These are phyloP conservation scores for Cladosporium sp. DNA, from an alignment of 2,329 filamentous ascomycete species.

Conservation along the genomic window DNA sequence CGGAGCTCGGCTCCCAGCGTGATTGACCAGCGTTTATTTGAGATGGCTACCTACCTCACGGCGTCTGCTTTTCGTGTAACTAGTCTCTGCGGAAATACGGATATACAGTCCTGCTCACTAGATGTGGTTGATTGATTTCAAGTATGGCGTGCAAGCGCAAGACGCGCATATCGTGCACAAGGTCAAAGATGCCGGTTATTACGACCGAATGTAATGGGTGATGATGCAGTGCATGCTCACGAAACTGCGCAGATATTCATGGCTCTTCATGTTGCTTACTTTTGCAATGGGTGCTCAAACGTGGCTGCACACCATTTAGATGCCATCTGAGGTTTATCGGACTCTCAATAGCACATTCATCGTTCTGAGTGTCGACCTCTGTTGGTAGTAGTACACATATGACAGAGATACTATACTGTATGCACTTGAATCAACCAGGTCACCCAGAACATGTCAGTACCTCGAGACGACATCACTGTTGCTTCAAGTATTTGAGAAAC, in stretches of 20 bases:
- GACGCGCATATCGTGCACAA: background rate
- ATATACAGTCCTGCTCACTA: background rate
- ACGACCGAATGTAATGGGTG: background rate
- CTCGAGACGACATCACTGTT: background rate
- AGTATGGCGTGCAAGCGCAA: background rate
- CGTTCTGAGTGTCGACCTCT: background rate
- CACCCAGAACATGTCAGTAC: background rate
- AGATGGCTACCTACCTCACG: background rate
- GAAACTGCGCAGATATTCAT: background rate
- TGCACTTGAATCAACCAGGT: background rate
- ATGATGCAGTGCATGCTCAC: background rate
- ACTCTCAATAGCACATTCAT: background rate
- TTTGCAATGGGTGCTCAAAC: background rate
- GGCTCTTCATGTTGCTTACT: no score
- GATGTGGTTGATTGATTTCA: background rate
- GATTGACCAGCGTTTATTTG: background rate
- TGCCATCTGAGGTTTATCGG: background rate
- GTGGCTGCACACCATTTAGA: background rate
- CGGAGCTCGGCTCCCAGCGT: background rate
- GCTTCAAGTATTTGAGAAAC: background rate
- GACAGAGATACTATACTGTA: background rate
- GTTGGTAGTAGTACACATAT: background rate
- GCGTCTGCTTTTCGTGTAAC: background rate
- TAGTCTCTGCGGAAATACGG: background rate
- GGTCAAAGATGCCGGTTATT: no score